Evolutionary conservation across 2,329 filamentous ascomycete genomes (phyloP).

Genomic region (Pseudogymnoascus pannorum): DNA sequence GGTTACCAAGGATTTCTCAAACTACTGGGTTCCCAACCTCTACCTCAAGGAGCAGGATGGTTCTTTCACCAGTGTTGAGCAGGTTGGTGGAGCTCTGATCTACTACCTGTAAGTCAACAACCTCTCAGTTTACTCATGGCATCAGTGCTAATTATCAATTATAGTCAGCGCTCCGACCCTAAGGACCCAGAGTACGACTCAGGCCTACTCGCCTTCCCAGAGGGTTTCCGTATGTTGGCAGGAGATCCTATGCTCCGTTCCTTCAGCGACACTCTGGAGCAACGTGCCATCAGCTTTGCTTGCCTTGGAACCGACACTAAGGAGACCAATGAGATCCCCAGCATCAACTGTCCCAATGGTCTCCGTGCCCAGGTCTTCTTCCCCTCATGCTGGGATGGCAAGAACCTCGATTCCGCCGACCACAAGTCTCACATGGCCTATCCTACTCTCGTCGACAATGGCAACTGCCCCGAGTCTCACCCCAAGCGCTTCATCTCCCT

Average conservation of each 20-base stretch:
- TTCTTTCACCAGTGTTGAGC: constrained; percentile 40
- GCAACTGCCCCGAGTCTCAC: constrained; percentile 42
- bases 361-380: constrained; percentile 49
- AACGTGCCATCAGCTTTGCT: constrained; percentile 46
- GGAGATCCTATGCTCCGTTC: constrained; percentile 48
- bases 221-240: constrained; percentile 58
- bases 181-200: constrained; percentile 34
- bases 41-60: constrained; percentile 49
- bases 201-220: constrained; percentile 51
- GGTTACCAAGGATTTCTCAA: constrained; percentile 54
- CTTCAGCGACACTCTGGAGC: constrained; percentile 37
- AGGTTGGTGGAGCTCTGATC: constrained; percentile 43
- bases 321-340: constrained; percentile 46
- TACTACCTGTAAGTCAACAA: constrained; percentile 44
- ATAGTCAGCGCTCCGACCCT: constrained; percentile 35
- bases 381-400: constrained; percentile 57
- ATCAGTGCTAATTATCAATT: constrained; percentile 3
- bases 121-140: neutral
- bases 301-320: constrained; percentile 42
- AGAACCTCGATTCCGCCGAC: constrained; percentile 45
- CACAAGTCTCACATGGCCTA: constrained; percentile 52
- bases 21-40: constrained; percentile 61
- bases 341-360: constrained; percentile 45
- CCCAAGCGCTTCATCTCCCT: constrained; percentile 50
- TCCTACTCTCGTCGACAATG: constrained; percentile 39